Evolutionary conservation across 2,329 filamentous ascomycete genomes (phyloP), one percentile per base, ranked within the genome.

Genomic region (Monilinia fructicola): DNA sequence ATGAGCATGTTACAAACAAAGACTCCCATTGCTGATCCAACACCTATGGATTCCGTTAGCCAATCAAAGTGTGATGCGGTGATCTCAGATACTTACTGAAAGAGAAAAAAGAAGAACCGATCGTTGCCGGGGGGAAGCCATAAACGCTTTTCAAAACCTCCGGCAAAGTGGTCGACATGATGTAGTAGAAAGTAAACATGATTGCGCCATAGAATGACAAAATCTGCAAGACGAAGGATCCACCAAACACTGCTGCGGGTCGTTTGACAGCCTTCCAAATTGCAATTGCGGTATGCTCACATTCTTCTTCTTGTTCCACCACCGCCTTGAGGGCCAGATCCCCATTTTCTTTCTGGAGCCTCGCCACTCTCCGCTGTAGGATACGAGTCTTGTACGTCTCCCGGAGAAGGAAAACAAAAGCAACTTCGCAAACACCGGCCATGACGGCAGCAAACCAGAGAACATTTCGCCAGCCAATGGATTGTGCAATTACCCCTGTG

Each of bases 331-430:
- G 44, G 9, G n/a, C 44, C 16, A 60, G 9, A 38, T 11, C 44
- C 12, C 38, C 44, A 2, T 28, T 11, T 10, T 31, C 18, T 21
- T 44, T 55, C 10, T 46, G 7, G 2, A 87, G 78, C 1, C 75
- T 56, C 10, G 69, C 69, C 11, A 72, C 28, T 82, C 80, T 77
- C 3, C 78, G 78, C 54, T 79, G 75, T 53, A 88, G 75, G 55
- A 89, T 85, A 1, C 80, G 77, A 52, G 86, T 80, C 71, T 82
- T 83, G 75, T 89, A 89, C 16, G 87, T 89, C 77, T 90, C 87
- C 7, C 80, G 77, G 71, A 69, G 81, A 76, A 81, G 79, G 18
- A 77, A 38, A n/a, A 79, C n/a, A 0, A 78, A 73, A 6, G 82
- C 66, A 85, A 52, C 79, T 79, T 54, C 81, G 80, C 67, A 83